These are phyloP conservation scores for Cryptosporidium viatorum DNA, from an alignment of 169 alveolate genomes.

Conservation along the genomic window DNA sequence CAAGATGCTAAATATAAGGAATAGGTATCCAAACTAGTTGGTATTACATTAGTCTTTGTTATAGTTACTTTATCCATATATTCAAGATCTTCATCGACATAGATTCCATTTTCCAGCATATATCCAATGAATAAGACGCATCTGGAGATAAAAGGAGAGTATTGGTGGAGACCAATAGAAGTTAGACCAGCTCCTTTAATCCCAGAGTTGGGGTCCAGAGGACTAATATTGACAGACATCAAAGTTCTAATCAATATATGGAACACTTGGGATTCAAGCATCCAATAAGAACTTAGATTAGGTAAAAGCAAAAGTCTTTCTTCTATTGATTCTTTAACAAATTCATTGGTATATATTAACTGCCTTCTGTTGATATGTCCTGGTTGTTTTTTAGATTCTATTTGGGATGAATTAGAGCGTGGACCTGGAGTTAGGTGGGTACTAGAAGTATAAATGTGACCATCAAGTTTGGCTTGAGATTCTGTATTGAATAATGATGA, in stretches of 20 bases:
- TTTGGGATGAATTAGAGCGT: background rate
- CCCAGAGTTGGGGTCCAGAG: background rate
- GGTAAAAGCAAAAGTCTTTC: slow-evolving; percentile 36
- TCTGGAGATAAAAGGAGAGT: slow-evolving; percentile 66
- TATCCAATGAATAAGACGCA: slow-evolving; percentile 39
- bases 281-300: slow-evolving; percentile 46
- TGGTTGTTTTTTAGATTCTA: background rate
- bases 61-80: background rate
- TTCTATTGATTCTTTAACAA: slow-evolving; percentile 47
- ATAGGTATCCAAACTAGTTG: slow-evolving; percentile 51
- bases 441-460: background rate
- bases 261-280: slow-evolving; percentile 31
- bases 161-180: slow-evolving; percentile 50
- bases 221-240: slow-evolving; percentile 7
- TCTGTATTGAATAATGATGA: background rate
- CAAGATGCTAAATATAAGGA: slow-evolving; percentile 42
- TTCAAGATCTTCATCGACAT: slow-evolving; percentile 1
- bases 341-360: slow-evolving; percentile 24
- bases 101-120: slow-evolving; percentile 50
- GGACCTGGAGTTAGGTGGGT: no score
- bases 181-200: background rate
- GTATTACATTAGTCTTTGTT: slow-evolving; percentile 33
- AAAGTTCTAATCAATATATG: slow-evolving; percentile 26
- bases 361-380: slow-evolving; percentile 21
- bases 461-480: background rate